Base-by-base conservation (phyloP, 768 basidiomycete genomes). In the Lentinula sp. region DNA sequence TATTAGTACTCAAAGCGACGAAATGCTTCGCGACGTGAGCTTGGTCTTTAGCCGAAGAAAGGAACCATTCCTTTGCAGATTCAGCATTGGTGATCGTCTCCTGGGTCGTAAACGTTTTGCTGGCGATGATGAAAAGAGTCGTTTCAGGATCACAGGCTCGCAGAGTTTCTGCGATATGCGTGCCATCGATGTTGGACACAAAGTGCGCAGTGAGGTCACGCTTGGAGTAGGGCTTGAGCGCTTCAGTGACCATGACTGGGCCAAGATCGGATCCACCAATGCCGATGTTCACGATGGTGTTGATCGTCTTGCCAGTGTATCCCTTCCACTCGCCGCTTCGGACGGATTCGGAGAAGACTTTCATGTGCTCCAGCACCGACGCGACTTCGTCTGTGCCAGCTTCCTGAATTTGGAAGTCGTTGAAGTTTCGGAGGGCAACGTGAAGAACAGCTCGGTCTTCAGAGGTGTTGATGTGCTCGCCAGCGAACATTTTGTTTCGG, bases 31-130 rank as follows among this genome's bases (percentile, higher is more conserved):
- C 94, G 63, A 98, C 92, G 76, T 98, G 94, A 1, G 82, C 80
- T 76, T 90, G 88, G 71, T 97, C 94, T 67, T 85, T 85, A 18
- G 97, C 95, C 5, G 77, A 73, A 18, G 77, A 70, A 58, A 98
- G 81, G 89, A 99, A 99, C 97, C 97, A 99, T 53, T 87, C 87
- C 46, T 91, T 84, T 12, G 97, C 97, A 49, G 85, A 89, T 74
- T 92, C 91, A 42, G 97, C 97, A 72, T 99, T 99, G 65, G 97
- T 98, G 78, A 98, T 98, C 16, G 96, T 98, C 81, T 99, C 97
- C 77, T 99, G 96, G 8, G 97, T 99, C 18, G 97, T 99, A 74
- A 98, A 99, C 2, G 97, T 98, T 83, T 99, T 98, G 73, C 86
- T 88, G n/a, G 96, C 96, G 68, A 98, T 89, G 77, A 98, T 96